Evolutionary conservation across 83 land plant species (phyloP).

Genomic region (Diphasiastrum complanatum): DNA sequence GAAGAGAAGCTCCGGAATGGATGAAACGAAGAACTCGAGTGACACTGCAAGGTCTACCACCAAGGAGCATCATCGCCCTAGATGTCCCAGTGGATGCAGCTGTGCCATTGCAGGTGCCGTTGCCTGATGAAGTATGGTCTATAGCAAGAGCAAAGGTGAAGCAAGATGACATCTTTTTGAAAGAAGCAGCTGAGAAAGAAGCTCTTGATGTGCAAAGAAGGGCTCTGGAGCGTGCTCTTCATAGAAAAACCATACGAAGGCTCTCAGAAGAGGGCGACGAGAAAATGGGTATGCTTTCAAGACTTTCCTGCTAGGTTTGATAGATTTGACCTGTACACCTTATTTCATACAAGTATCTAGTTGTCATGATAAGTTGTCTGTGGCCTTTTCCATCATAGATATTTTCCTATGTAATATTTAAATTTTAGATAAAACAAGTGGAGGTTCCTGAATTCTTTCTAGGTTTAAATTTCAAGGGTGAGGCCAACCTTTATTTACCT

Average conservation of each 20-base stretch:
- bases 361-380: too few species aligned
- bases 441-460: too few species aligned
- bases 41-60: constrained; percentile 53
- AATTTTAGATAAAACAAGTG: too few species aligned
- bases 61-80: constrained; percentile 28
- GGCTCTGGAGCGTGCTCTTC: constrained; percentile 51
- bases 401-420: too few species aligned
- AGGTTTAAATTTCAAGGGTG: too few species aligned
- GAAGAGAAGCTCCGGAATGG: constrained; percentile 68
- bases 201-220: constrained; percentile 49
- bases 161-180: constrained; percentile 45
- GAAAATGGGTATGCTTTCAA: constrained; percentile 32
- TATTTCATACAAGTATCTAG: neutral
- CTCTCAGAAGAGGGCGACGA: constrained; percentile 35
- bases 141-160: constrained; percentile 54
- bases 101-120: constrained; percentile 22
- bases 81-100: constrained; percentile 17
- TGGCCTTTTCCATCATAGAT: too few species aligned
- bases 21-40: constrained; percentile 46
- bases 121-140: constrained; percentile 62
- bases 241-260: constrained; percentile 39
- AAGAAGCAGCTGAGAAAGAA: constrained; percentile 51
- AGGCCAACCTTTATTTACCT: too few species aligned
- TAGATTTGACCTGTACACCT: neutral
- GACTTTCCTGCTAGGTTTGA: neutral